These are phyloP conservation scores for Aspergillus ruber DNA, from an alignment of 2,329 filamentous ascomycete genomes.

Conservation along the genomic window DNA sequence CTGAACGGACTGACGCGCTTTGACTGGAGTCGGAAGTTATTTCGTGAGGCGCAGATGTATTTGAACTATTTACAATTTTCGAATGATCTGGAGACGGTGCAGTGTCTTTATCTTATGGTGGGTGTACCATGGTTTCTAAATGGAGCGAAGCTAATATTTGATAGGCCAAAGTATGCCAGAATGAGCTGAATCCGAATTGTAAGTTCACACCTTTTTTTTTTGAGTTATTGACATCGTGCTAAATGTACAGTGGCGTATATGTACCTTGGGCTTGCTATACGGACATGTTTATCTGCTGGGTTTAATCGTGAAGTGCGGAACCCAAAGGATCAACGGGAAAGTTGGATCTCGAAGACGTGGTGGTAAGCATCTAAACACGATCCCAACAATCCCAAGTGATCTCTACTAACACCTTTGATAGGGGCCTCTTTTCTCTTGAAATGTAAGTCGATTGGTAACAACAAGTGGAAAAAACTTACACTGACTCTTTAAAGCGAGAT, in stretches of 20 bases:
- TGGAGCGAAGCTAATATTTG: not conserved
- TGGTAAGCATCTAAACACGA: slow-evolving; percentile 29
- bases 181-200: slow-evolving; percentile 45
- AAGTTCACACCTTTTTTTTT: slow-evolving; percentile 9
- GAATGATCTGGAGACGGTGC: slow-evolving; percentile 44
- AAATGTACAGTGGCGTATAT: slow-evolving; percentile 37
- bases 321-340: slow-evolving; percentile 28
- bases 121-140: not conserved
- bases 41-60: slow-evolving; percentile 36
- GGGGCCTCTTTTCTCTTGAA: slow-evolving; percentile 42
- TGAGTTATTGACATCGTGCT: slow-evolving; percentile 8
- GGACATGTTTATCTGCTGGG: slow-evolving; percentile 44
- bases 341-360: slow-evolving; percentile 42
- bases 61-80: slow-evolving; percentile 37
- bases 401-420: slow-evolving; percentile 8
- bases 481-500: slow-evolving; percentile 31
- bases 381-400: not conserved
- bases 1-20: slow-evolving; percentile 41
- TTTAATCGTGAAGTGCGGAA: slow-evolving; percentile 40
- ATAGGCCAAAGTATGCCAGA: slow-evolving; percentile 45
- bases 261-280: slow-evolving; percentile 44
- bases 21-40: slow-evolving; percentile 44
- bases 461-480: too few relatives aligned
- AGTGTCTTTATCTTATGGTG: slow-evolving; percentile 44
- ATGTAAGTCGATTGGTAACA: slow-evolving; percentile 24